Evolutionary conservation across 2,329 filamentous ascomycete genomes (phyloP).

Genomic region (Monascus ruber): DNA sequence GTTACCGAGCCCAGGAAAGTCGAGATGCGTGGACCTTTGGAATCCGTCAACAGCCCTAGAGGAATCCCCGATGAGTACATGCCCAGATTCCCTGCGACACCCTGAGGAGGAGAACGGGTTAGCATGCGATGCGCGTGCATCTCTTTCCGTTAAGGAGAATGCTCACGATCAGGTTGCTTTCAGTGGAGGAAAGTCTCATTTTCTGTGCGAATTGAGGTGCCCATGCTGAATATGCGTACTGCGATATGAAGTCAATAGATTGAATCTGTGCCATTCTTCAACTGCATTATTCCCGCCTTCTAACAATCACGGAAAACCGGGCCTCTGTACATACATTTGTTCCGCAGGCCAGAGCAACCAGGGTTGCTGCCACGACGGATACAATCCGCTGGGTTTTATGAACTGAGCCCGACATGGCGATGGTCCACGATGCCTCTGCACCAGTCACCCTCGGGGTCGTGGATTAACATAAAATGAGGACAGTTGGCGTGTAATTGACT

Average conservation of each 20-base stretch:
- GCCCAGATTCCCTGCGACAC: constrained; percentile 53
- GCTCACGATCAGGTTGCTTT: constrained; percentile 79
- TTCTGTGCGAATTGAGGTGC: constrained; percentile 86
- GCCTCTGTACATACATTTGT: constrained; percentile 59
- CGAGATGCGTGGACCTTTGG: constrained; percentile 65
- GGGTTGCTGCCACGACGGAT: constrained; percentile 73
- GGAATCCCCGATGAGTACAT: constrained; percentile 91
- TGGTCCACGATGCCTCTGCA: constrained; percentile 1
- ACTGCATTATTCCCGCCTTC: neutral
- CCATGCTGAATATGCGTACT: constrained; percentile 99
- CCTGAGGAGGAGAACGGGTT: constrained; percentile 29
- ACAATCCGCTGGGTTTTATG: constrained; percentile 52
- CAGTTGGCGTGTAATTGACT: too few relatives aligned
- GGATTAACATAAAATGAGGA: too few relatives aligned
- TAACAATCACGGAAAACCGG: neutral
- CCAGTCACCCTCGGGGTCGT: neutral
- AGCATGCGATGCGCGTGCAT: constrained; percentile 5
- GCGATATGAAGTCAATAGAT: constrained; percentile 1
- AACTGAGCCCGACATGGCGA: constrained; percentile 16
- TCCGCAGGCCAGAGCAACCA: constrained; percentile 78
- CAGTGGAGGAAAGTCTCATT: constrained; percentile 77
- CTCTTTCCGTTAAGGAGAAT: constrained; percentile 1
- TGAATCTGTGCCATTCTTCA: too few relatives aligned
- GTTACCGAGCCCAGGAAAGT: constrained; percentile 63
- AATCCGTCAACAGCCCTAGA: constrained; percentile 76